Evolutionary conservation across 164 flowering plant species (phyloP), one percentile per base, ranked within the genome.

Genomic region (Magnolia changhungtana): DNA sequence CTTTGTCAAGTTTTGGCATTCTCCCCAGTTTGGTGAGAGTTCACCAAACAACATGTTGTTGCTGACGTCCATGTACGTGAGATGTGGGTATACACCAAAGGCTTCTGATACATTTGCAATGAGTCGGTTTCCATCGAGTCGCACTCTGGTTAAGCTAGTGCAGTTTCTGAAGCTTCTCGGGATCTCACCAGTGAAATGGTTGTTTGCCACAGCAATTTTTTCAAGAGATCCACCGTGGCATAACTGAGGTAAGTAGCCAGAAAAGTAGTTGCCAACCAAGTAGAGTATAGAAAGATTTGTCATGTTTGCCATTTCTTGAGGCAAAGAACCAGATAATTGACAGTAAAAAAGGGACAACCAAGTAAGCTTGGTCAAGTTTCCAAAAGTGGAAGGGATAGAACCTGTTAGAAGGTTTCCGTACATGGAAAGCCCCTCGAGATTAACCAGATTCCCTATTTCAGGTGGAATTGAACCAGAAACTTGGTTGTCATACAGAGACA

Each of bases 201-300:
- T 92, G 10, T 66, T 71, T n/a, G n/a, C n/a, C 63, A 83, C 83
- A 0, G 77, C 88, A 1, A 90, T 84, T n/a, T 71, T 52, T n/a
- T n/a, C n/a, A n/a, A 90, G 82, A 11, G 58, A 18, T 8, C 82
- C 74, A 23, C 88, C 84, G 18, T 78, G 84, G 77, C 96, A 89
- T 23, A 92, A 23, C 64, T 81, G 74, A 3, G 96, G 96, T 81
- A 90, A 59, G 52, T 83, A 77, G 29, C 96, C 96, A 0, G 88
- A 68, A 77, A 92, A 90, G 76, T 82, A 86, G 80, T 91, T 91
- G 79, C 82, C 71, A 1, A 91, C 82, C 51, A 91, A 87, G 83
- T 87, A 67, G 10, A 80, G 63, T 59, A 10, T 14, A 13, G 16
- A 19, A 13, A 59, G 63, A 13, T 19, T 19, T 13, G 63, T 59